Conservation (phyloP, 805 yeast species). For the Scheffersomyces amazonensis region DNA sequence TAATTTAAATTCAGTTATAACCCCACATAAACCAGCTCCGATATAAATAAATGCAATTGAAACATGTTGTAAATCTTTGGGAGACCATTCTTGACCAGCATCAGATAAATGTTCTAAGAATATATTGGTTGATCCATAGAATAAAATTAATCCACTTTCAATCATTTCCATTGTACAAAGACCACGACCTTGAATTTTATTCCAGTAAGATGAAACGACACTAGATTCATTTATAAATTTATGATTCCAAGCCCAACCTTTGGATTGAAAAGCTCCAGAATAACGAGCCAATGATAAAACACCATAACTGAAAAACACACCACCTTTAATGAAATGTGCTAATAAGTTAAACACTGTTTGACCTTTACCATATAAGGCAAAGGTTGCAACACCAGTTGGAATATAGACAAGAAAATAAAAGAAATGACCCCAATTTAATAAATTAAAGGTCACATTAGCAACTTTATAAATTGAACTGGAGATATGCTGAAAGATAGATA, state of each 20-base stretch:
- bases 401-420: conserved; percentile 57
- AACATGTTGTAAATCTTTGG: conserved; percentile 45
- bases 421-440: conserved; percentile 65
- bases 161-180: conserved; percentile 80
- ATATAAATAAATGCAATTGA: conserved; percentile 49
- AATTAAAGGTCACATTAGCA: conserved; percentile 33
- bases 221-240: conserved; percentile 26
- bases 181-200: conserved; percentile 38
- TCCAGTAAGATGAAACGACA: conserved; percentile 20
- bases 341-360: conserved; percentile 69
- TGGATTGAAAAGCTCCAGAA: conserved; percentile 71
- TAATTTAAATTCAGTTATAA: conserved; percentile 70
- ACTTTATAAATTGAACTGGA: conserved; percentile 3
- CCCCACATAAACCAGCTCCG: conserved; percentile 91
- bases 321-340: conserved; percentile 97
- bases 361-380: conserved; percentile 68
- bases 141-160: conserved; percentile 75
- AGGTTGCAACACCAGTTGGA: conserved; percentile 62
- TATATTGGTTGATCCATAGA: conserved; percentile 86
- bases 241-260: conserved; percentile 92
- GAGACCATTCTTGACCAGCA: conserved; percentile 79
- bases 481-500: not conserved
- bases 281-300: conserved; percentile 79
- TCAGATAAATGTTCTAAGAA: conserved; percentile 78
- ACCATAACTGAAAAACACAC: conserved; percentile 78